Evolutionary conservation across 1,284 basidiomycete genomes (phyloP).

Genomic region (Moniliophthora roreri): DNA sequence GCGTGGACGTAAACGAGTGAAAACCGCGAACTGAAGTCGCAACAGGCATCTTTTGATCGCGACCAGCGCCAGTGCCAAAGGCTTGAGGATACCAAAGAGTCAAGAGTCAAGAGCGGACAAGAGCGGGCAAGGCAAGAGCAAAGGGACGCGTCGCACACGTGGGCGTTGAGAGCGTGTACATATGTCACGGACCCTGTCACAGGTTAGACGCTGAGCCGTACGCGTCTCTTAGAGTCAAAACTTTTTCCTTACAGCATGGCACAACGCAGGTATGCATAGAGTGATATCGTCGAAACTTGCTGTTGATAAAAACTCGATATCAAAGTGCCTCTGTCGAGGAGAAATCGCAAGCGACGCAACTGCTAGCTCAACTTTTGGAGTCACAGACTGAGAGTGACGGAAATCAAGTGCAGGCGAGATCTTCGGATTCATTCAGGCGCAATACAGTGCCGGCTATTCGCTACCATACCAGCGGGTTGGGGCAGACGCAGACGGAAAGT

Average conservation of each 20-base stretch:
- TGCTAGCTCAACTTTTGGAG: constrained; percentile 29
- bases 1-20: background rate
- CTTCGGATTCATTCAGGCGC: constrained; percentile 24
- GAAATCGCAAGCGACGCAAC: constrained; percentile 43
- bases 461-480: constrained; percentile 56
- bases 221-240: background rate
- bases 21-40: too few relatives aligned
- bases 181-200: too few relatives aligned
- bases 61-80: too few relatives aligned
- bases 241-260: background rate
- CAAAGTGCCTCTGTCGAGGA: constrained; percentile 29
- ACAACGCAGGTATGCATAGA: background rate
- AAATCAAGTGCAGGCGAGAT: background rate
- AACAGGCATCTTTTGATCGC: background rate
- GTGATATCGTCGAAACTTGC: background rate
- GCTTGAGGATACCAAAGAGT: too few relatives aligned
- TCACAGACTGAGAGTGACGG: background rate
- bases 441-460: constrained; percentile 32
- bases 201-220: too few relatives aligned
- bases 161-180: background rate
- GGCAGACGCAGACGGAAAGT: constrained; percentile 48
- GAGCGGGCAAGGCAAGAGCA: too few relatives aligned
- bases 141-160: constrained; percentile 4
- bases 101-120: too few relatives aligned
- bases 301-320: background rate